Evolutionary conservation across 73 alveolate genomes (phyloP).

Genomic region (Paramecium octaurelia): DNA sequence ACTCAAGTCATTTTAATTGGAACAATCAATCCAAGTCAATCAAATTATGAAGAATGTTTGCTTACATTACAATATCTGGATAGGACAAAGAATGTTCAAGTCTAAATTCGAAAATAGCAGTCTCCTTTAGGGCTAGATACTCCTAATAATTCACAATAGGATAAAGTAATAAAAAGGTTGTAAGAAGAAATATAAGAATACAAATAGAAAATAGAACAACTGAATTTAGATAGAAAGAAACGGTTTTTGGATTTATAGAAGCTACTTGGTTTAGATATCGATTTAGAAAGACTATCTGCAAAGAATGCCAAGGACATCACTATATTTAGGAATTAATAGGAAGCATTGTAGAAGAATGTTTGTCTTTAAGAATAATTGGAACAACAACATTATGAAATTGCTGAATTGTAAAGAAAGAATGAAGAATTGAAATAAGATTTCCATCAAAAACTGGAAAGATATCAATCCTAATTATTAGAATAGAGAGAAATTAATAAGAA

Average conservation of each 20-base stretch:
- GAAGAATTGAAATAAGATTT: slow-evolving; percentile 38
- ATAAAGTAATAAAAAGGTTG: slow-evolving; percentile 21
- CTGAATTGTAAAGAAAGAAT: background rate
- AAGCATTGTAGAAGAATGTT: slow-evolving; percentile 13
- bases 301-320: slow-evolving; percentile 45
- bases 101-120: background rate
- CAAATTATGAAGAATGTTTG: slow-evolving; percentile 59
- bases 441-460: slow-evolving; percentile 25
- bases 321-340: slow-evolving; percentile 32
- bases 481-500: slow-evolving; percentile 22
- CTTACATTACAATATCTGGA: slow-evolving; percentile 43
- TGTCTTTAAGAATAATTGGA: slow-evolving; percentile 17
- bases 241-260: slow-evolving; percentile 29
- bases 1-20: slow-evolving; percentile 45
- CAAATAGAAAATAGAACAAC: slow-evolving; percentile 29
- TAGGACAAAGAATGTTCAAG: slow-evolving; percentile 50
- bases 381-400: background rate
- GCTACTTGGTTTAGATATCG: slow-evolving; percentile 57
- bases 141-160: background rate
- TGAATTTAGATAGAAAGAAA: slow-evolving; percentile 7
- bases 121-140: slow-evolving; percentile 11
- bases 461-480: slow-evolving; percentile 23
- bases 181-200: slow-evolving; percentile 46
- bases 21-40: slow-evolving; percentile 60
- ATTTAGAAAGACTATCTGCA: slow-evolving; percentile 55